Evolutionary conservation across 495 filamentous ascomycete genomes (phyloP).

Genomic region (Parathielavia hyrcaniae): DNA sequence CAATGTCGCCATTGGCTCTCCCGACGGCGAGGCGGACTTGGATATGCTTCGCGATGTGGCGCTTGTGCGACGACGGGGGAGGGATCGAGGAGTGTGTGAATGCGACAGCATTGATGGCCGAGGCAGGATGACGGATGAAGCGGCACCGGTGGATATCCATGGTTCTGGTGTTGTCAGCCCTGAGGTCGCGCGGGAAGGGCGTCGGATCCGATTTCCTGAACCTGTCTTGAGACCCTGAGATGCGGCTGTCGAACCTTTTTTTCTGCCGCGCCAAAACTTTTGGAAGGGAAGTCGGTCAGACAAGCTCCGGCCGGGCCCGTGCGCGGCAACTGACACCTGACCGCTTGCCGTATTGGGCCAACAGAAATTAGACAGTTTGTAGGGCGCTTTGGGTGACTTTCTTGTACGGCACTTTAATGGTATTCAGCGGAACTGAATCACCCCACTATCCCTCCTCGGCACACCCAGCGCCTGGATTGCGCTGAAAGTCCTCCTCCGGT

Average conservation of each 20-base stretch:
- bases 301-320: conserved; percentile 30
- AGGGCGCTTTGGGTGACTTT: no score
- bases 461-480: no score
- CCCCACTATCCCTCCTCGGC: no score
- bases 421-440: no score
- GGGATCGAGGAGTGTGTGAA: conserved; percentile 77
- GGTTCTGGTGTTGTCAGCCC: conserved; percentile 23
- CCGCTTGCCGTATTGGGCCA: no score
- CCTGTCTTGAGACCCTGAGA: background rate
- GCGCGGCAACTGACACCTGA: conserved; percentile 7
- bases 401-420: no score
- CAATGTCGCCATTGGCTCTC: conserved; percentile 90
- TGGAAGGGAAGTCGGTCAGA: conserved; percentile 22
- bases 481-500: no score
- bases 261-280: conserved; percentile 26
- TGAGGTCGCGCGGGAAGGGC: conserved; percentile 7
- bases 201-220: conserved; percentile 11
- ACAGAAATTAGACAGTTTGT: background rate
- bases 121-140: conserved; percentile 90
- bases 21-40: conserved; percentile 77
- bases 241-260: conserved; percentile 24
- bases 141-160: conserved; percentile 98
- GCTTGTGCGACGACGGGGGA: conserved; percentile 53
- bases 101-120: conserved; percentile 87
- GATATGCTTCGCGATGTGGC: conserved; percentile 39